Evolutionary conservation across 2,329 filamentous ascomycete genomes (phyloP).

Genomic region (Pseudocercospora cruenta): DNA sequence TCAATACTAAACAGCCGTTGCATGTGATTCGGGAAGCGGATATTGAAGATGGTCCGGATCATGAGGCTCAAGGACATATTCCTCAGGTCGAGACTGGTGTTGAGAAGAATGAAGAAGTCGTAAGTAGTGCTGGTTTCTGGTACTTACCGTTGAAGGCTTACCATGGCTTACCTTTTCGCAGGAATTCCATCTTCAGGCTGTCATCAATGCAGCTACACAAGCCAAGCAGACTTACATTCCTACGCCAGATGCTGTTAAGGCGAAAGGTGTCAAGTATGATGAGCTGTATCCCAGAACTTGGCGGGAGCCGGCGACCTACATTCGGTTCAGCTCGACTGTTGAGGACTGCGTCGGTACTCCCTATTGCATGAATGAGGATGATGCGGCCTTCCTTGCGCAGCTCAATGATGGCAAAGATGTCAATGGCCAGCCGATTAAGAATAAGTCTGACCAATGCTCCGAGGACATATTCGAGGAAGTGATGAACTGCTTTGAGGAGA

Average conservation of each 20-base stretch:
- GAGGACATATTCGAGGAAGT: slow-evolving; percentile 93
- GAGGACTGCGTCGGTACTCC: slow-evolving; percentile 89
- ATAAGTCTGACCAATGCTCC: slow-evolving; percentile 64
- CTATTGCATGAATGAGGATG: slow-evolving; percentile 94
- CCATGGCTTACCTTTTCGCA: slow-evolving; percentile 45
- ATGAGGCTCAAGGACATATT: slow-evolving; percentile 78
- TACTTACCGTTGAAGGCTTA: slow-evolving; percentile 11
- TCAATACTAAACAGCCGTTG: slow-evolving; percentile 86
- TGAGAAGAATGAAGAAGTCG: slow-evolving; percentile 95
- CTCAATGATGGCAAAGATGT: slow-evolving; percentile 77
- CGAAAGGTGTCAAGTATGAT: slow-evolving; percentile 77
- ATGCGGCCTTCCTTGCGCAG: slow-evolving; percentile 79
- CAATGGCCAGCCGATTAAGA: slow-evolving; percentile 34
- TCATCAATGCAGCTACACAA: slow-evolving; percentile 68
- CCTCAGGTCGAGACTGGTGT: slow-evolving; percentile 92
- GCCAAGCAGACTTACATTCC: slow-evolving; percentile 66
- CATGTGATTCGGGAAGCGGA: slow-evolving; percentile 87
- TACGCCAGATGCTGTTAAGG: slow-evolving; percentile 64
- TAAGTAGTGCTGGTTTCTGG: slow-evolving; percentile 58
- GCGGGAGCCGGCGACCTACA: slow-evolving; percentile 86
- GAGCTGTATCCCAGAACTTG: slow-evolving; percentile 80
- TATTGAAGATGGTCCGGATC: slow-evolving; percentile 80
- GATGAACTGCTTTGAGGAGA: slow-evolving; percentile 94
- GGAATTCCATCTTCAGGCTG: slow-evolving; percentile 95
- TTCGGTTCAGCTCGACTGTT: slow-evolving; percentile 96